These are phyloP conservation scores for Solanum tacnaense DNA, from an alignment of 257 asterid species.

Conservation along the genomic window DNA sequence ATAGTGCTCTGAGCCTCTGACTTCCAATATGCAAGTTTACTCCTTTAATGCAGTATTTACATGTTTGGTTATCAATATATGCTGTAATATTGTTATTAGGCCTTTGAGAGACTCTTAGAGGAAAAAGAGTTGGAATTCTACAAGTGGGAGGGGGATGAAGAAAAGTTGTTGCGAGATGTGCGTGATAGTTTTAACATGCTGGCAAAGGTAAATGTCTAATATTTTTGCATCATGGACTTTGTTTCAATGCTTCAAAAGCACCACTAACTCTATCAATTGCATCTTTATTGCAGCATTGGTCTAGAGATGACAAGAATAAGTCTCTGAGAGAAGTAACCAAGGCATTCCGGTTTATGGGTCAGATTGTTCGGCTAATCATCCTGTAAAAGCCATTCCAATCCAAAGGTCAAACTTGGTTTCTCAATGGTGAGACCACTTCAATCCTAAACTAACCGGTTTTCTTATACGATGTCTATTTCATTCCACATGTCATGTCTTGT, in stretches of 20 bases:
- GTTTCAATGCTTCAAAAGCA: background rate
- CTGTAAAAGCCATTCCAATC: constrained; percentile 17
- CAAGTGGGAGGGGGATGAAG: constrained; percentile 69
- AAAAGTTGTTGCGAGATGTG: constrained; percentile 53
- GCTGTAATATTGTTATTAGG: constrained; percentile 32
- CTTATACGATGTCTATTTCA: background rate
- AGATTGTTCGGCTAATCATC: constrained; percentile 71
- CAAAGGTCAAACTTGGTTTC: background rate
- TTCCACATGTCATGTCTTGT: background rate
- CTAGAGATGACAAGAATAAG: constrained; percentile 70
- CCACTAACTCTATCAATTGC: background rate
- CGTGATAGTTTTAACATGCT: constrained; percentile 79
- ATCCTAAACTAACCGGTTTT: background rate
- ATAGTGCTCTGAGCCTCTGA: background rate
- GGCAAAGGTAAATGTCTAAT: constrained; percentile 46
- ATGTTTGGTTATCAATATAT: background rate
- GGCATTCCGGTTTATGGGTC: constrained; percentile 78
- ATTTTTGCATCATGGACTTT: background rate
- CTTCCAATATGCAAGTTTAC: background rate
- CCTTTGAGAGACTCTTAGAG: constrained; percentile 38
- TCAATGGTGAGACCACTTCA: background rate
- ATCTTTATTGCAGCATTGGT: constrained; percentile 62
- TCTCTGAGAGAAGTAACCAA: constrained; percentile 77
- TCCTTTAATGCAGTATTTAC: background rate
- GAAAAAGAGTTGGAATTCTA: constrained; percentile 62